These are phyloP conservation scores for Buddleja alternifolia DNA, from an alignment of 257 asterid species.

Conservation along the genomic window DNA sequence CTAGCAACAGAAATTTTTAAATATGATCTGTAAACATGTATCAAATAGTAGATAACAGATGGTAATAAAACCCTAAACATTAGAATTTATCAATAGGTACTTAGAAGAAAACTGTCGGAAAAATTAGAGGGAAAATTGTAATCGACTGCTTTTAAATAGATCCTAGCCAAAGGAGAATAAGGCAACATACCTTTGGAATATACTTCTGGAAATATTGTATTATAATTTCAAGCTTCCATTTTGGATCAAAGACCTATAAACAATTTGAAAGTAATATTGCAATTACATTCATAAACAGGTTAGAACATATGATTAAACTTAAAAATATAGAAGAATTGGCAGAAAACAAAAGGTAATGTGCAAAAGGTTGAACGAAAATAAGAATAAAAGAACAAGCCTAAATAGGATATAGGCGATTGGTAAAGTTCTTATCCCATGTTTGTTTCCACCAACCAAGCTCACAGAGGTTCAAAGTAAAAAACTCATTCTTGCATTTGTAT, in stretches of 20 bases:
- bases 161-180: conserved; percentile 15
- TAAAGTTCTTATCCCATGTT: neutral
- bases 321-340: neutral
- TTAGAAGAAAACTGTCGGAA: conserved; percentile 12
- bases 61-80: neutral
- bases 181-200: conserved; percentile 62
- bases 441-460: neutral
- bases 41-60: neutral
- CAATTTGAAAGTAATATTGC: conserved; percentile 23
- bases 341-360: neutral
- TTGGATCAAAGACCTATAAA: conserved; percentile 72
- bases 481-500: neutral
- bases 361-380: neutral
- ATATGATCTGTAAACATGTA: conserved; percentile 1
- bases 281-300: conserved; percentile 17
- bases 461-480: neutral
- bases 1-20: neutral
- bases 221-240: conserved; percentile 65
- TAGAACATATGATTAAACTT: neutral
- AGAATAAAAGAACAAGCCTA: neutral
- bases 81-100: neutral
- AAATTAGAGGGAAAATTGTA: conserved; percentile 11
- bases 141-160: conserved; percentile 12
- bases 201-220: conserved; percentile 82
- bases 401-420: conserved; percentile 10